Evolutionary conservation across 1,284 basidiomycete genomes (phyloP).

Genomic region (Chalciporus piperatoides): DNA sequence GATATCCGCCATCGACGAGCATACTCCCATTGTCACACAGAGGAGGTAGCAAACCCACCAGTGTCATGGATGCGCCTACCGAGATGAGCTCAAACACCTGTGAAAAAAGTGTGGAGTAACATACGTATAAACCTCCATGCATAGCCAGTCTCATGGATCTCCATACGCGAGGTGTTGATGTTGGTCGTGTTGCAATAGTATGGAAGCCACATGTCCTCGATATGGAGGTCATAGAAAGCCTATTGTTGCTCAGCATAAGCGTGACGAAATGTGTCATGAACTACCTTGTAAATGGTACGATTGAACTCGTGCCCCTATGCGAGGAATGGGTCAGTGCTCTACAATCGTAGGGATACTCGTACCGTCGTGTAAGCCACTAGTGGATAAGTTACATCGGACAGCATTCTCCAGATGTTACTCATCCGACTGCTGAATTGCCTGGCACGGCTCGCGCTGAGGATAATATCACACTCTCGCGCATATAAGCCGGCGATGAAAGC

Average conservation of each 20-base stretch:
- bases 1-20: slow-evolving; percentile 93
- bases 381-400: slow-evolving; percentile 96
- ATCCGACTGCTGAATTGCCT: slow-evolving; percentile 91
- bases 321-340: slow-evolving; percentile 12
- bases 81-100: neutral
- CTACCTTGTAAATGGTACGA: slow-evolving; percentile 76
- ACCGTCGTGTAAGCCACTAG: slow-evolving; percentile 98
- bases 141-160: slow-evolving; percentile 95
- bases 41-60: slow-evolving; percentile 93
- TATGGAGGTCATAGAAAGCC: slow-evolving; percentile 91
- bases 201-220: slow-evolving; percentile 99
- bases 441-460: slow-evolving; percentile 83
- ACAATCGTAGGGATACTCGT: slow-evolving; percentile 30
- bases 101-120: slow-evolving; percentile 22
- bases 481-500: slow-evolving; percentile 95
- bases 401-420: slow-evolving; percentile 91
- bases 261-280: neutral
- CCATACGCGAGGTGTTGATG: slow-evolving; percentile 95
- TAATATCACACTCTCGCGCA: slow-evolving; percentile 88
- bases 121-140: slow-evolving; percentile 86
- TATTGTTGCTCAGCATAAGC: slow-evolving; percentile 27
- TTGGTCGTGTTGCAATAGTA: slow-evolving; percentile 99
- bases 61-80: slow-evolving; percentile 91
- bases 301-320: slow-evolving; percentile 87
- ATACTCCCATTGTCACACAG: slow-evolving; percentile 93